Evolutionary conservation across 2,329 filamentous ascomycete genomes (phyloP), one percentile per base, ranked within the genome.

Genomic region (Monosporascus sp.): DNA sequence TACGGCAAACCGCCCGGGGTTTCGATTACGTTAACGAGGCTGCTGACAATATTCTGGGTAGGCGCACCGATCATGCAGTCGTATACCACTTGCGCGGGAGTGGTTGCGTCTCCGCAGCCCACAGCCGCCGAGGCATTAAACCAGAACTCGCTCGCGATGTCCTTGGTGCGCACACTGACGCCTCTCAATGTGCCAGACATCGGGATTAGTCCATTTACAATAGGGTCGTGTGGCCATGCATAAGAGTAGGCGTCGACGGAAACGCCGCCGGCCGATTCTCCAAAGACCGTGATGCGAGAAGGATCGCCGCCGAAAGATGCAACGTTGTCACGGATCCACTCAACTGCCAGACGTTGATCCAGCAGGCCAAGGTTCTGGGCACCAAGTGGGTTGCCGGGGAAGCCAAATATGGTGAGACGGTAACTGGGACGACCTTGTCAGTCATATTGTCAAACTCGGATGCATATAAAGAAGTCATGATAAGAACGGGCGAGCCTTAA

Each of bases 241-340:
- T 41, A 41, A 17, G 38, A 41, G 49, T 61, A 54, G 28, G 38
- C 49, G 48, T 63, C 61, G 31, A 58, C 56, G 7, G 58, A 56
- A 8, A 48, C 50, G 18, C 38, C 55, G 20, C 57, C 57, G 15
- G 55, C 60, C 14, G 55, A 59, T 43, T 57, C n/a, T 15, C 58
- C 57, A 44, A 60, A 58, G 17, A 58, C 35, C 14, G 58, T 56
- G 35, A 51, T 53, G 8, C 48, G 47, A 5, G 46, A 40, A 7
- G 47, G 47, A 40, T 53, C 48, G 28, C 51, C 51, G 40, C 51
- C 51, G 41, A 53, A 53, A 40, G 31, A 43, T 7, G 43, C 50
- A 26, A 51, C 41, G 37, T 60, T 60, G 26, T 47, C 45, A 7
- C 40, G 31, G 45, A 50, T 44, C 50, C 50, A 51, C 35, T 51